Evolutionary conservation across 306 rosid genomes (phyloP).

Genomic region (Prinsepia uniflora): DNA sequence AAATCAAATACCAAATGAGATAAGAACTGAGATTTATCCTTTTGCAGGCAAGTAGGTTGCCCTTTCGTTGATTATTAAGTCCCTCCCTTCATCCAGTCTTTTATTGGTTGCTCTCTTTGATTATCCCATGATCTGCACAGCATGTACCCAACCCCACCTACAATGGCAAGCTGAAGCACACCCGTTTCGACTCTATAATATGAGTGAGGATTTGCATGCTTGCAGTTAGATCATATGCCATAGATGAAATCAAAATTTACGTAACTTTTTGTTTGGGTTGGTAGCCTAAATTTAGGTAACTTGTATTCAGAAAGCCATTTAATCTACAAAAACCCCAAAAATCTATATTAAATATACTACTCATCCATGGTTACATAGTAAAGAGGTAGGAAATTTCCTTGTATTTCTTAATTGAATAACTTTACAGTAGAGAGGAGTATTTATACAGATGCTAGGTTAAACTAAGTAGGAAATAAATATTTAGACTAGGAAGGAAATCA

Average conservation of each 20-base stretch:
- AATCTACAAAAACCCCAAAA: background rate
- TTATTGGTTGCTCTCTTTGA: background rate
- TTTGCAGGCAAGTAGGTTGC: too few species aligned
- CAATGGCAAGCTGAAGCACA: background rate
- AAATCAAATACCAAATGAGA: background rate
- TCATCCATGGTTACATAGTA: background rate
- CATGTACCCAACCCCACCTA: constrained; percentile 1
- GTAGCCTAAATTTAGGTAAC: background rate
- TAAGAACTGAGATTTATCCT: background rate
- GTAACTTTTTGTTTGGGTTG: too few species aligned
- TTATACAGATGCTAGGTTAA: too few species aligned
- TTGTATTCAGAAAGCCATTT: background rate
- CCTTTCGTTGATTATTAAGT: background rate
- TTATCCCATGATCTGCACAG: background rate
- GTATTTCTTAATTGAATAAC: too few species aligned
- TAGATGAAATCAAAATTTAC: background rate
- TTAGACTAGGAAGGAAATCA: too few species aligned
- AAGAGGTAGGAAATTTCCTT: too few species aligned
- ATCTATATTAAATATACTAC: background rate
- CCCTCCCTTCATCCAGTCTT: background rate
- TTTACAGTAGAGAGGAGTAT: too few species aligned
- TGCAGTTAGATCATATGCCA: background rate
- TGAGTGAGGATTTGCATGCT: background rate
- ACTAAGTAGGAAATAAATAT: too few species aligned
- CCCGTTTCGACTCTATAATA: background rate